Base-by-base conservation (phyloP, 257 asterid genomes). In the Jasminum sambac region DNA sequence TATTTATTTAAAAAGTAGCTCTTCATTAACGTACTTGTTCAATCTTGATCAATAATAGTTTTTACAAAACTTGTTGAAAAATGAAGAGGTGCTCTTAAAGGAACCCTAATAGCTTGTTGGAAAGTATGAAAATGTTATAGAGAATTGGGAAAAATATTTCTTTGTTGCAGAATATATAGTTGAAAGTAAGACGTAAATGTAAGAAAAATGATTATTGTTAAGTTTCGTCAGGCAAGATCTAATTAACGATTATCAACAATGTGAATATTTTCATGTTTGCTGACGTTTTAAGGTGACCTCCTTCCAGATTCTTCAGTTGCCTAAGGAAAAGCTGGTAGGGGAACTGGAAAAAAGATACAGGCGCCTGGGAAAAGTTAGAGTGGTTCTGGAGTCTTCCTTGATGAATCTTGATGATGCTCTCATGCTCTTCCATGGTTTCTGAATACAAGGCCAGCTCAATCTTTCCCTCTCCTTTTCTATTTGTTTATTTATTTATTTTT, bases 361-460 rank as follows among this genome's bases (percentile, higher is more conserved):
- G 66, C 87, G 74, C 16, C 64, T 74, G 70, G 42, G 36, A 55
- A 85, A 75, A 72, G 78, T 75, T 17, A 78, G 82, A 72, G 63
- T 76, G 38, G 74, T 81, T 42, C 79, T 91, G 74, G 97, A 88
- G 79, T 74, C 90, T 17, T 84, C 92, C 39, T 74, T 88, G 69
- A 69, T 87, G 78, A 80, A 84, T 66, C 84, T 95, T 43, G 99
- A 89, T 61, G 97, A 88, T 46, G 84, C 81, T 36, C 62, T 88
- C 68, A 42, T 91, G 86, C 79, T 89, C 72, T 95, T 95, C 80
- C 84, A 85, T 70, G 81, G 82, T 81, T 86, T 85, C 79, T 87
- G 81, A 77, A 50, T 50, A 41, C 69, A 60, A 23, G 11, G 37
- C 24, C 57, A 34, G 39, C 41, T 36, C 52, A 21, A 10, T 36